Evolutionary conservation across 345 rosid genomes (phyloP), one percentile per base, ranked within the genome.

Genomic region (Brassica carinata): DNA sequence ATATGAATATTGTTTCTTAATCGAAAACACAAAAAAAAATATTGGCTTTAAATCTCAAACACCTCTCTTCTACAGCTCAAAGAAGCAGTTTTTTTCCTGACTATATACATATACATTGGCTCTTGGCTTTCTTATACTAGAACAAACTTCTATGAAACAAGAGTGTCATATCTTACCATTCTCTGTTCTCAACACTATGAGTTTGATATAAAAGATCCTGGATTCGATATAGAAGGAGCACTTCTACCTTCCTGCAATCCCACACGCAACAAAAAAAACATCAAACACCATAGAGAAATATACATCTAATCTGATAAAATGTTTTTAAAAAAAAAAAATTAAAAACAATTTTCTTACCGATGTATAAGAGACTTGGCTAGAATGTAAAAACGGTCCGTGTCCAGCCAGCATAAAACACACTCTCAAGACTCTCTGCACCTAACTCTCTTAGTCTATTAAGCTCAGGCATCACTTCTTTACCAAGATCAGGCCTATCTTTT

Each of bases 1-100:
- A 79, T 72, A 26, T 66, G 67, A 61, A 79, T 38, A 72, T 7
- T 38, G 51, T 38, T 66, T 29, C 72, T 66, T 27, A 57, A 36
- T 0, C 9, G 8, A 53, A 53, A 53, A 53, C 59, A 48, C 17
- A 48, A 48, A 48, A 43, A 48, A 48, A 3, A 11, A 45, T 11
- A 45, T 9, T 43, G 18, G 59, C 59, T 48, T 48, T 48, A 48
- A 13, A 13, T 48, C 19, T 15, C 59, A 15, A 5, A 53, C 59
- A 53, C 59, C 59, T 53, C 59, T 53, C 59, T 53, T 53, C 19
- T 48, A n/a, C 19, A 53, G 59, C 19, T n/a, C 59, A 53, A 15
- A 53, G 19, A 53, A 6, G 8, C 59, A 53, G 53, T 40, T n/a
- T n/a, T n/a, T n/a, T 51, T 51, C 58, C 18, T n/a, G 58, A 45